Evolutionary conservation across 805 yeast genomes (phyloP).

Genomic region (Saccharomyces eubayanus): DNA sequence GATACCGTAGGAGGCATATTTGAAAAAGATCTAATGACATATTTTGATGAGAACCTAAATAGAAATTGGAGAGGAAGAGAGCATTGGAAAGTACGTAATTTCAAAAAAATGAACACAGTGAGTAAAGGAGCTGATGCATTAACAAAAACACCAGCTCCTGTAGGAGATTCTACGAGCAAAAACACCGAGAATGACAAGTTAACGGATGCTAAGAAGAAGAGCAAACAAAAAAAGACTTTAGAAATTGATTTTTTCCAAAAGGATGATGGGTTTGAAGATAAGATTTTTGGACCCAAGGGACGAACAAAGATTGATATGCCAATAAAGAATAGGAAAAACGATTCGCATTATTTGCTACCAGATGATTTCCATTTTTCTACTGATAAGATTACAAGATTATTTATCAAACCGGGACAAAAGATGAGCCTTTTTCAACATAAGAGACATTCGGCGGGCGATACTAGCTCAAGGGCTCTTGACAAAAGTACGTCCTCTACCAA

Average conservation of each 20-base stretch:
- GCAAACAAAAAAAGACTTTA: slow-evolving; percentile 31
- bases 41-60: slow-evolving; percentile 66
- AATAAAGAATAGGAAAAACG: slow-evolving; percentile 34
- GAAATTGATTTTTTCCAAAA: slow-evolving; percentile 38
- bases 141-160: neutral
- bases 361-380: slow-evolving; percentile 69
- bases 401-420: slow-evolving; percentile 53
- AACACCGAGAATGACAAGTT: slow-evolving; percentile 1
- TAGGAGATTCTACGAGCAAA: slow-evolving; percentile 1
- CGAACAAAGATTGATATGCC: slow-evolving; percentile 34
- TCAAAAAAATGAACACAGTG: slow-evolving; percentile 34
- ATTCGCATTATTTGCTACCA: slow-evolving; percentile 49
- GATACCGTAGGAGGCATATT: slow-evolving; percentile 28
- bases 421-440: slow-evolving; percentile 30
- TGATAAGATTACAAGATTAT: slow-evolving; percentile 54
- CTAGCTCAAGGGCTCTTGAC: neutral
- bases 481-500: neutral
- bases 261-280: slow-evolving; percentile 33
- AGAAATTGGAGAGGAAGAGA: slow-evolving; percentile 85
- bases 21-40: slow-evolving; percentile 64
- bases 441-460: neutral
- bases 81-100: slow-evolving; percentile 75
- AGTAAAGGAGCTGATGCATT: neutral
- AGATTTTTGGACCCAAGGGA: slow-evolving; percentile 35
- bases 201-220: slow-evolving; percentile 6